Evolutionary conservation across 257 asterid genomes (phyloP).

Genomic region (Misopates orontium): DNA sequence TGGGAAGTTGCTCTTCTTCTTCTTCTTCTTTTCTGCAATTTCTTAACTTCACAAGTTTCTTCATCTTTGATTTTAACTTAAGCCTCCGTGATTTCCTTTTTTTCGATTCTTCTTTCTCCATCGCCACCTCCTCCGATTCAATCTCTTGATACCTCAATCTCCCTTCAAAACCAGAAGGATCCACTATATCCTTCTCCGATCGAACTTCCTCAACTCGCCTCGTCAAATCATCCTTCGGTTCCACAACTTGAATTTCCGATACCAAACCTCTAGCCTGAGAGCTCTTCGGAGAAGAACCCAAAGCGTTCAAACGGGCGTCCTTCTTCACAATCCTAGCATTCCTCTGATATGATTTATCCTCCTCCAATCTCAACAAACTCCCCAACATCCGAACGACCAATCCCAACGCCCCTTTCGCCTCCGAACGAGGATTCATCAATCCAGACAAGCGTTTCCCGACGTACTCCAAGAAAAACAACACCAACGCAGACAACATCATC

Average conservation of each 20-base stretch:
- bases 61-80: slow-evolving; percentile 56
- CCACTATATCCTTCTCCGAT: slow-evolving; percentile 26
- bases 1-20: slow-evolving; percentile 20
- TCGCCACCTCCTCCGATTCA: slow-evolving; percentile 23
- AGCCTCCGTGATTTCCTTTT: slow-evolving; percentile 39
- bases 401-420: not conserved
- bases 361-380: slow-evolving; percentile 23
- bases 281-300: no score
- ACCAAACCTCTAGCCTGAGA: no score
- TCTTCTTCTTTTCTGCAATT: slow-evolving; percentile 26
- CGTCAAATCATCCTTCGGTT: slow-evolving; percentile 1
- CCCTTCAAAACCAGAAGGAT: slow-evolving; percentile 12
- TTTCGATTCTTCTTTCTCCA: slow-evolving; percentile 40
- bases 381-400: slow-evolving; percentile 3
- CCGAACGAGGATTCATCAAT: slow-evolving; percentile 30
- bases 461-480: slow-evolving; percentile 52
- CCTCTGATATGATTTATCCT: slow-evolving; percentile 18
- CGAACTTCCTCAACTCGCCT: slow-evolving; percentile 26
- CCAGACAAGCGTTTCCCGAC: slow-evolving; percentile 26
- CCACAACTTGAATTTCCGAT: slow-evolving; percentile 28
- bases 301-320: no score
- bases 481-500: slow-evolving; percentile 63
- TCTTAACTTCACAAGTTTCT: slow-evolving; percentile 45
- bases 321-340: not conserved
- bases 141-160: slow-evolving; percentile 21